Base-by-base conservation (phyloP, 2,329 filamentous ascomycete genomes). In the Ceratocystis colombiana region DNA sequence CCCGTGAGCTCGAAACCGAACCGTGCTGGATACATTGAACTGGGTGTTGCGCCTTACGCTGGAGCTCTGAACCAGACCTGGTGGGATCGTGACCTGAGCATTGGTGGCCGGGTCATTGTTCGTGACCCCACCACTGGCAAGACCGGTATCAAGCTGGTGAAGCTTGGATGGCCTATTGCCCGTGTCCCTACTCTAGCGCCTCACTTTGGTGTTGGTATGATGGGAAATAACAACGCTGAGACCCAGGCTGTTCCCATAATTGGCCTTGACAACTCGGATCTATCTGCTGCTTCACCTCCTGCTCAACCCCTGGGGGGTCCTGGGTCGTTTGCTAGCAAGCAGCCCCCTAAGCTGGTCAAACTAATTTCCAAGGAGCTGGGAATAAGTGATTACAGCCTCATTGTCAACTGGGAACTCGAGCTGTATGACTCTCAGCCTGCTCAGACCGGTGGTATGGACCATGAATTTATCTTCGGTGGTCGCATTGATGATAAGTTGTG, bases 401-500 rank as follows among this genome's bases (percentile, higher is more conserved):
- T 99, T 69, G 79, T 96, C 67, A 95, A 94, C 78, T 99, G 94
- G 94, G 94, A 99, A 74, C 84, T 97, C 46, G 94, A 99, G 77
- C 86, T 99, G 41, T 99, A 88, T 73, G 94, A 97, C 76, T 84
- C 84, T 3, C 91, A 96, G 74, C 89, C 92, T 7, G 92, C 92
- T 0, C 85, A 87, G 50, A 82, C 90, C 20, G 87, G 89, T 70
- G 94, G 94, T 12, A 76, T 99, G 67, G 89, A 96, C 71, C 90
- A 88, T 74, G 93, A 97, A 71, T 88, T 99, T 74, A 96, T 99
- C 76, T 96, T 93, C 70, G 93, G 90, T 7, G 92, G 93, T 67
- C 88, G 94, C 65, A 94, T 97, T 70, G 94, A 99, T 74, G 94
- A 99, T 78, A 97, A 96, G 79, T 86, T 99, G 61, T 97, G 94